Percentiles rank a stretch among this genome's conserved stretches.
Evolutionary conservation across 805 yeast genomes (phyloP).

Genomic region (Suhomyces prunicola): DNA sequence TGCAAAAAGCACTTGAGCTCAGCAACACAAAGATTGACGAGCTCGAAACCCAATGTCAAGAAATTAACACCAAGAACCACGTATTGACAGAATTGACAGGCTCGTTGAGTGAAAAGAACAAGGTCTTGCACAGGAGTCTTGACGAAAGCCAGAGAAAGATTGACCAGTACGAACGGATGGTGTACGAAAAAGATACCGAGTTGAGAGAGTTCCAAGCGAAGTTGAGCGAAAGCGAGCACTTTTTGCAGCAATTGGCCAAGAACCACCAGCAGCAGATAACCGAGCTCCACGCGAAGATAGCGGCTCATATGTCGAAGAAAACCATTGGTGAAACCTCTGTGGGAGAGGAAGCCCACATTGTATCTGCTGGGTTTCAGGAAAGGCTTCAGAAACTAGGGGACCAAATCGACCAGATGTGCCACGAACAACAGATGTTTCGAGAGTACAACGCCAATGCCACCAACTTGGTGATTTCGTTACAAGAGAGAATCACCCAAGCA

Average conservation of each 20-base stretch:
- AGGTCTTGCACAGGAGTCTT: background rate
- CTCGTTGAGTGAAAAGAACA: background rate
- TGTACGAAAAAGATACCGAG: background rate
- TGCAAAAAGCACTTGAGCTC: background rate
- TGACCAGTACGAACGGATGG: background rate
- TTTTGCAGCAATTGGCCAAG: background rate
- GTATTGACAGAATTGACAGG: background rate
- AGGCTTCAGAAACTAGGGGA: background rate
- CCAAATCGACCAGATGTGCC: background rate
- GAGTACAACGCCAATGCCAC: background rate
- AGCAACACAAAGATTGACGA: background rate
- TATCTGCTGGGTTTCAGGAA: background rate
- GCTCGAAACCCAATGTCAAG: background rate
- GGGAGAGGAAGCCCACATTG: background rate
- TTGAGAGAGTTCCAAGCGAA: background rate
- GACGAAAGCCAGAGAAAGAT: background rate
- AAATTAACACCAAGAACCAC: background rate
- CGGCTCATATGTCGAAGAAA: background rate
- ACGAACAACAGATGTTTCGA: conserved; percentile 1
- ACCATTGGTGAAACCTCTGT: background rate
- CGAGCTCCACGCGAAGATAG: background rate
- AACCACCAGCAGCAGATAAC: background rate
- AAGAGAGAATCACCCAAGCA: background rate
- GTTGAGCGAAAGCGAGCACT: background rate
- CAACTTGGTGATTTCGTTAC: background rate